Evolutionary conservation across 148 eudicot species (phyloP), one percentile per base, ranked within the genome.

Genomic region (Dianthus caryophyllus): DNA sequence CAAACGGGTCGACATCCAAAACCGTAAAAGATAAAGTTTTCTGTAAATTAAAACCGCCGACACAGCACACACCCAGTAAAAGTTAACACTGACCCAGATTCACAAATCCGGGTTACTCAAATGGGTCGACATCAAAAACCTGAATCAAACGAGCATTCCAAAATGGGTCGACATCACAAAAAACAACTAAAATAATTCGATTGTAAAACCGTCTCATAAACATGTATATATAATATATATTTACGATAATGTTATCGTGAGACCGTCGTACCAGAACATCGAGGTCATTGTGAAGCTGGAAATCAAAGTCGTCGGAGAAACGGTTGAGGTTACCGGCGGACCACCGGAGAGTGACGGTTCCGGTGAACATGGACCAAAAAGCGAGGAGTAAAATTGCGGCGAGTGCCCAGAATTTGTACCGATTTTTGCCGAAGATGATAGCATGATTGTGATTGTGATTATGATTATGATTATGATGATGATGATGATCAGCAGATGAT

Each of bases 341-440:
- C 88, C 88, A 82, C 0, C 93, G 93, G 70, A 92, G 97, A 24
- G 90, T 82, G 75, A 87, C 93, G 57, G 93, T 87, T 47, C 97
- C 96, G 80, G 96, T 87, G 69, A 92, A 76, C 93, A 92, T 88
- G 5, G 97, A 92, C 92, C 97, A 92, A 61, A 88, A 87, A 2
- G 97, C 97, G 13, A 92, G 77, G 18, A 92, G 78, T 16, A 88
- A 39, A 66, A 92, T 88, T 22, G 90, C 97, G 14, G 84, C 79
- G 51, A 92, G 68, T n/a, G 90, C 90, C 93, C 93, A 92, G 62
- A 92, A 83, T 55, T 92, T 92, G 83, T 88, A 88, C 0, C 97
- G 82, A 26, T 88, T 88, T 62, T 76, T 78, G 4, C 89, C 86
- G 59, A 83, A 77, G 0, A 70, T 22, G 31, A 33, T 48, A 5